These are phyloP conservation scores for Volutella citrinella DNA, from an alignment of 2,329 filamentous ascomycete species.

Conservation along the genomic window DNA sequence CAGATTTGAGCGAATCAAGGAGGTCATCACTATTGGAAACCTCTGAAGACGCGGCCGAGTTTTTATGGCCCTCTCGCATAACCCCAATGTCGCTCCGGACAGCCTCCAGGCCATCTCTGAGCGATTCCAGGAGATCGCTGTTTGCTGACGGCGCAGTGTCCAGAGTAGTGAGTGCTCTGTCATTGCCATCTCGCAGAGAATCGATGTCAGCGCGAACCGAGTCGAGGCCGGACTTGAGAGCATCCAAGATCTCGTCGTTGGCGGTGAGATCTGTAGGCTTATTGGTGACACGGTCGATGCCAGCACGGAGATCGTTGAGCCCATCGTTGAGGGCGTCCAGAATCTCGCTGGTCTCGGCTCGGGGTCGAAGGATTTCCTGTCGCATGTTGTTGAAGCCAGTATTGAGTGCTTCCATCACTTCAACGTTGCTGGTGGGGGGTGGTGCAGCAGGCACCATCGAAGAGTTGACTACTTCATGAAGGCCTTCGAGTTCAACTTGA, in stretches of 20 bases:
- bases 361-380: conserved; percentile 66
- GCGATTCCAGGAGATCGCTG: conserved; percentile 82
- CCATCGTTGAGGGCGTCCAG: conserved; percentile 89
- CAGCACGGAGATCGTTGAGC: conserved; percentile 69
- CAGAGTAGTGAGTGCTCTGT: conserved; percentile 45
- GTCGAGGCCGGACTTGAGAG: conserved; percentile 77
- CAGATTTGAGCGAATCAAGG: conserved; percentile 73
- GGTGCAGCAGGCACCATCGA: conserved; percentile 59
- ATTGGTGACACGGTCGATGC: conserved; percentile 74
- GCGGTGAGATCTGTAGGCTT: conserved; percentile 80
- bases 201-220: conserved; percentile 76
- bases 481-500: conserved; percentile 76
- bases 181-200: conserved; percentile 61
- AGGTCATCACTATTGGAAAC: conserved; percentile 78
- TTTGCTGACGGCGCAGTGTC: conserved; percentile 55
- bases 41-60: conserved; percentile 58
- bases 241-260: conserved; percentile 86
- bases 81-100: conserved; percentile 76
- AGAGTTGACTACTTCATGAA: conserved; percentile 74
- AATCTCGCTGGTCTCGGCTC: conserved; percentile 77
- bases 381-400: conserved; percentile 73
- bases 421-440: conserved; percentile 47
- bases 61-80: conserved; percentile 64
- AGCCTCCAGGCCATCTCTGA: conserved; percentile 75
- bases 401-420: conserved; percentile 68